phyloP scores from a whole-genome alignment of 169 alveolate genomes.

The Plasmodium gonderi region DNA sequence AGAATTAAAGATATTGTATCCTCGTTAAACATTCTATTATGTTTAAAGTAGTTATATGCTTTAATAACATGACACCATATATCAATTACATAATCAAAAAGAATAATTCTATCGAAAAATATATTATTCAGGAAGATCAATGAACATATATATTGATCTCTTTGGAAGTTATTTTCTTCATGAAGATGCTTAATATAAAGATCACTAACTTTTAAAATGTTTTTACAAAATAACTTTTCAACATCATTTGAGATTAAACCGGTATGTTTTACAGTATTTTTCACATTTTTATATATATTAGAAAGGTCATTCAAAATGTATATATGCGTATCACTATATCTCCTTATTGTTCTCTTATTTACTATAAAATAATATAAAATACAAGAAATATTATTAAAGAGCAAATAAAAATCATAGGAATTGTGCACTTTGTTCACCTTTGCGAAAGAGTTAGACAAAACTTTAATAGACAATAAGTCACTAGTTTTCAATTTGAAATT shows the following conservation, averaged over 20 bases:
- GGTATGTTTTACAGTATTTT: neutral
- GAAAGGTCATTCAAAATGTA: constrained; percentile 71
- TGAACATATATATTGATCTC: constrained; percentile 60
- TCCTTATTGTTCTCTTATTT: constrained; percentile 32
- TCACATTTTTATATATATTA: constrained; percentile 50
- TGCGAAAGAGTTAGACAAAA: constrained; percentile 60
- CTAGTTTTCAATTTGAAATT: constrained; percentile 43
- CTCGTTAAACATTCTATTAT: constrained; percentile 34
- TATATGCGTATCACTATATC: constrained; percentile 37
- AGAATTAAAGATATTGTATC: constrained; percentile 58
- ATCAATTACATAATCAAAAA: constrained; percentile 35
- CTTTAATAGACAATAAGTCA: constrained; percentile 63
- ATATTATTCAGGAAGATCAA: constrained; percentile 54
- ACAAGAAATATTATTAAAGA: constrained; percentile 54
- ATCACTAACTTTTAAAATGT: constrained; percentile 51
- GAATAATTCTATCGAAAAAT: constrained; percentile 54
- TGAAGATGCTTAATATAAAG: constrained; percentile 23
- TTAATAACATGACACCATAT: constrained; percentile 60
- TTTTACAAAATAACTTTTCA: constrained; percentile 26
- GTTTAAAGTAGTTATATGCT: constrained; percentile 44
- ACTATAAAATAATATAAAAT: constrained; percentile 58
- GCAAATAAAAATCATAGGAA: constrained; percentile 62
- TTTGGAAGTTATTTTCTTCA: constrained; percentile 37
- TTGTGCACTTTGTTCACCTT: constrained; percentile 22
- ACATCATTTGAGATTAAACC: constrained; percentile 11